A percentile compares a stretch with the other conserved stretches of the same genome.
Conservation (phyloP, 331 rosid species). For the Rhamnella rubrinervis region DNA sequence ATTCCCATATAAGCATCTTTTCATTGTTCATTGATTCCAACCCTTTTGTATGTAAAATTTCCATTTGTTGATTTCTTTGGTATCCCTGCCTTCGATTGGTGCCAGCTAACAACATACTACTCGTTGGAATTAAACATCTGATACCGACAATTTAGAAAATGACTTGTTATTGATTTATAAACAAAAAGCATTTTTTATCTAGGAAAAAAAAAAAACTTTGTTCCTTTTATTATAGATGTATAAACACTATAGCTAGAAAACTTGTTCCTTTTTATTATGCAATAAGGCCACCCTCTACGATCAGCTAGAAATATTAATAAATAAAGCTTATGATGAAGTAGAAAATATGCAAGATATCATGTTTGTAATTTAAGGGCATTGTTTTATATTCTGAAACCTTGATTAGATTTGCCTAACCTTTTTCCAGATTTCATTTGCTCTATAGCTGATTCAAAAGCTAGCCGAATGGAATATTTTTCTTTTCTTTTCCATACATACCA, state of each 20-base stretch:
- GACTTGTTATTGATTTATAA: neutral
- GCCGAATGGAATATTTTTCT: too few relatives aligned
- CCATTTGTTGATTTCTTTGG: constrained; percentile 45
- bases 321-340: too few relatives aligned
- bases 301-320: too few relatives aligned
- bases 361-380: too few relatives aligned
- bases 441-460: too few relatives aligned
- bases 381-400: too few relatives aligned
- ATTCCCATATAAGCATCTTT: constrained; percentile 29
- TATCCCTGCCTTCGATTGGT: constrained; percentile 33
- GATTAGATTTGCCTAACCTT: too few relatives aligned
- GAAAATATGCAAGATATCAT: too few relatives aligned
- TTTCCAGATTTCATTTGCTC: too few relatives aligned
- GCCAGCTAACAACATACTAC: constrained; percentile 56
- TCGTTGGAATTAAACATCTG: constrained; percentile 42
- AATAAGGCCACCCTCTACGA: too few relatives aligned
- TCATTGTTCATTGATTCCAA: constrained; percentile 21
- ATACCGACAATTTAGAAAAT: constrained; percentile 25
- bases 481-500: too few relatives aligned
- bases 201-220: neutral
- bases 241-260: neutral
- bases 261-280: too few relatives aligned
- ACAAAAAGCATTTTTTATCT: neutral
- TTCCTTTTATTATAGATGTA: neutral
- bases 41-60: constrained; percentile 32